phyloP scores from a whole-genome alignment of 2,329 filamentous ascomycete species.

The Venturia asperata region DNA sequence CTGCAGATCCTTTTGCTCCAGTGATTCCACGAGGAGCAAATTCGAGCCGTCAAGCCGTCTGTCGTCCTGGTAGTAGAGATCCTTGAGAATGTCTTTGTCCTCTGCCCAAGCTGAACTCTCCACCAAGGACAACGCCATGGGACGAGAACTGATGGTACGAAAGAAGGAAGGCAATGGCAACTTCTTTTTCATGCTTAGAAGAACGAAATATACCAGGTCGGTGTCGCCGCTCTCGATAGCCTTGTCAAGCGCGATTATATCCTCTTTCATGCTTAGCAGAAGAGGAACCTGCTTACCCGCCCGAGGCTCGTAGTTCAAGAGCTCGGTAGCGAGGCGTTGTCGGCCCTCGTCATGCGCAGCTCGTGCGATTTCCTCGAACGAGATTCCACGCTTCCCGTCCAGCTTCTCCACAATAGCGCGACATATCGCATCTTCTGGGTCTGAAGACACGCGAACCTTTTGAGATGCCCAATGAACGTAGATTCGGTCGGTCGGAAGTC shows the following conservation, averaged over 20 bases:
- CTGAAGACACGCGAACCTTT: constrained; percentile 78
- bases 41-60: constrained; percentile 80
- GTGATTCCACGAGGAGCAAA: constrained; percentile 76
- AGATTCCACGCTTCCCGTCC: constrained; percentile 82
- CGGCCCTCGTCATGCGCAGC: constrained; percentile 93
- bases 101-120: constrained; percentile 76
- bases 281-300: constrained; percentile 95
- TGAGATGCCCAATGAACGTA: constrained; percentile 96
- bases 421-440: constrained; percentile 84
- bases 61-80: constrained; percentile 96
- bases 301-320: constrained; percentile 88
- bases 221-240: constrained; percentile 93
- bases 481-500: constrained; percentile 77
- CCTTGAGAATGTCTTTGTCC: constrained; percentile 77
- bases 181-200: constrained; percentile 83
- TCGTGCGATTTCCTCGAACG: constrained; percentile 87
- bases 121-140: constrained; percentile 80
- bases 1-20: constrained; percentile 55
- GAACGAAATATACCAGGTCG: constrained; percentile 82
- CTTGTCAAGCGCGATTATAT: constrained; percentile 90
- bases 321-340: constrained; percentile 76
- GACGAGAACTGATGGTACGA: constrained; percentile 76
- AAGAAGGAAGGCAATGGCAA: constrained; percentile 88
- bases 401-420: constrained; percentile 79
- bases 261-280: constrained; percentile 89